A percentile compares a stretch with the other conserved stretches of the same genome.
Evolutionary conservation across 805 yeast genomes (phyloP).

Genomic region (Schwanniomyces pseudopolymorphus): DNA sequence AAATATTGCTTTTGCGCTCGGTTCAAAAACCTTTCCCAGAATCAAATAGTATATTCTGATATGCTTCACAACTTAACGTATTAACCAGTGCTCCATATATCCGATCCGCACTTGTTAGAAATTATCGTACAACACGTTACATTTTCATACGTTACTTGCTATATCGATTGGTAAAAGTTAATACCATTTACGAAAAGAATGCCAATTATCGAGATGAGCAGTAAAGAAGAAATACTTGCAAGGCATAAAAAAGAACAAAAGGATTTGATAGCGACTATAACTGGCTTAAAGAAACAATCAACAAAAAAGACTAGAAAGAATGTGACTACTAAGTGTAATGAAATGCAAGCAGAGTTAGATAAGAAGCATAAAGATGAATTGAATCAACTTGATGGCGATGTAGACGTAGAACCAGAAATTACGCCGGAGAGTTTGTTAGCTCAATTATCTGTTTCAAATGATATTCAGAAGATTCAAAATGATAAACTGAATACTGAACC

Average conservation of each 20-base stretch:
- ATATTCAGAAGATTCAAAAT: background rate
- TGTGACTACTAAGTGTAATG: constrained; percentile 57
- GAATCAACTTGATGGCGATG: constrained; percentile 11
- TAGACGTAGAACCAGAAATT: constrained; percentile 43
- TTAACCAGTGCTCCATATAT: too few species aligned
- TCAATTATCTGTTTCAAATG: constrained; percentile 32
- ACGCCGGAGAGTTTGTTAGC: constrained; percentile 70
- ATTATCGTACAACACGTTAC: too few species aligned
- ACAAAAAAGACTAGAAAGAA: constrained; percentile 75
- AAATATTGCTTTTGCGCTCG: too few species aligned
- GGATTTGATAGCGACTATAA: constrained; percentile 64
- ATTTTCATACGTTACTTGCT: too few species aligned
- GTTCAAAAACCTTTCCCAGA: too few species aligned
- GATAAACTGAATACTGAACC: background rate
- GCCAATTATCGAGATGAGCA: background rate
- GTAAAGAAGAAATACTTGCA: constrained; percentile 47
- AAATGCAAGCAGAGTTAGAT: constrained; percentile 57
- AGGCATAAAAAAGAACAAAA: constrained; percentile 70
- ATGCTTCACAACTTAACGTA: too few species aligned
- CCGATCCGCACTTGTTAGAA: too few species aligned
- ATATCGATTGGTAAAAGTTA: background rate
- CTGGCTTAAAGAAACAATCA: constrained; percentile 81
- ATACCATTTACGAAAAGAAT: background rate
- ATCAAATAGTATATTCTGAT: too few species aligned
- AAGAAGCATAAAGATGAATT: constrained; percentile 56